Conservation (phyloP, 352 stramenopile genomes). For the Globisporangium cystogenes region DNA sequence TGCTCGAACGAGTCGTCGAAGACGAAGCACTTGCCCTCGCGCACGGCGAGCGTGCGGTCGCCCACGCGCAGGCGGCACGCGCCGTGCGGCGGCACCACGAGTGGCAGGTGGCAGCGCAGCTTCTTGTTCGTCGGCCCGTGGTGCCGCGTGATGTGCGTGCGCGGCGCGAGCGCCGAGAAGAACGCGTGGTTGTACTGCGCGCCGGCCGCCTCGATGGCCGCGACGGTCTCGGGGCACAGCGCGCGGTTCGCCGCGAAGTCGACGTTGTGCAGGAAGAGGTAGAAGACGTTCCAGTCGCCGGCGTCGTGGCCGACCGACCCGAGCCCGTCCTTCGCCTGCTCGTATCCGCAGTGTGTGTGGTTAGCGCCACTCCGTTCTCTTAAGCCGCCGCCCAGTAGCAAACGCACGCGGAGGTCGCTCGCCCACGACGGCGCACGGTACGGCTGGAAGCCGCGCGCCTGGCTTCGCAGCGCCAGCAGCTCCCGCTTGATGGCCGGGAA, state of each 20-base stretch:
- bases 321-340: conserved; percentile 58
- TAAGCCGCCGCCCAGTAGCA: no score
- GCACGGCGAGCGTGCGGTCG: conserved; percentile 53
- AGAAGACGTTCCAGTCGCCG: conserved; percentile 88
- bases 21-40: conserved; percentile 91
- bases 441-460: conserved; percentile 52
- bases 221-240: conserved; percentile 55
- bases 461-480: conserved; percentile 38
- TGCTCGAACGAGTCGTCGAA: conserved; percentile 99
- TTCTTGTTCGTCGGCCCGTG: conserved; percentile 92
- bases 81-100: conserved; percentile 61
- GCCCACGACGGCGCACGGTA: conserved; percentile 75
- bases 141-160: conserved; percentile 77
- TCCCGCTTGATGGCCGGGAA: conserved; percentile 55
- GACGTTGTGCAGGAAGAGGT: conserved; percentile 85
- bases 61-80: conserved; percentile 69
- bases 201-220: conserved; percentile 53
- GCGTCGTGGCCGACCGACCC: conserved; percentile 72
- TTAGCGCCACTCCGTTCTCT: no score
- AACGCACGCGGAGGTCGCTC: conserved; percentile 38
- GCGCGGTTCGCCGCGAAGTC: conserved; percentile 66
- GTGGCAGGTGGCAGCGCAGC: conserved; percentile 78
- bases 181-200: conserved; percentile 81
- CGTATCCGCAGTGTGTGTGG: no score
- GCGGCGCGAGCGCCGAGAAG: conserved; percentile 79